Evolutionary conservation across 2,329 filamentous ascomycete species (phyloP), one percentile per base, ranked within the genome.

Genomic region (Ilyonectria robusta): DNA sequence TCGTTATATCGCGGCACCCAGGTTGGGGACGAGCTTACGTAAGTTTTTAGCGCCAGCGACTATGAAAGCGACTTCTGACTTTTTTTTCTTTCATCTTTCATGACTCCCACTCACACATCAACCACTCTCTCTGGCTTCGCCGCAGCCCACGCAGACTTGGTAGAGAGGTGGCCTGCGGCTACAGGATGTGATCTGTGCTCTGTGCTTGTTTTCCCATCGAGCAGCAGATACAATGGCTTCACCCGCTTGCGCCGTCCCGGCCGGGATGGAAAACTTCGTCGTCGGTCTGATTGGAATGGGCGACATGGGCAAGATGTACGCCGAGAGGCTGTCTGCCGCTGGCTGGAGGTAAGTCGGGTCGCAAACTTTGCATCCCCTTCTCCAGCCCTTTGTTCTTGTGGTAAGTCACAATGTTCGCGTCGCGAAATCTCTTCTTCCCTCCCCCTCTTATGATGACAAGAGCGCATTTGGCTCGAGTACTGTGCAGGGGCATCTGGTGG

Each of bases 391-490:
- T 66, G 54, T 59, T 51, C 31, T 40, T 48, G 54, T 72, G 70
- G 71, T 73, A 72, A 69, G 76, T 80, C 60, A 60, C 29, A 29
- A 55, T 54, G 50, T 62, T 21, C 31, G 31, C 51, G 31, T 59
- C 58, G 61, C 15, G 40, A 37, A 26, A 50, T 55, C 59, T 46
- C 21, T 35, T 21, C 66, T 68, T 65, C 64, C 62, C 66, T 76
- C 82, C 71, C 62, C 50, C 29, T 67, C 77, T 81, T 81, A 94
- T 97, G 95, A 98, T 98, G 95, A 98, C 95, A 94, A 95, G 95
- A 98, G 95, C 95, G 95, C 95, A 98, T 98, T 98, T 98, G 95
- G 95, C 95, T 98, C 94, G 95, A 98, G 95, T 88, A 97, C 94
- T 90, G 90, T 86, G 83, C 85, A 86, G 84, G 83, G 84, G 80